Evolutionary conservation across 2,329 filamentous ascomycete genomes (phyloP).

Genomic region (Phoma herbarum): DNA sequence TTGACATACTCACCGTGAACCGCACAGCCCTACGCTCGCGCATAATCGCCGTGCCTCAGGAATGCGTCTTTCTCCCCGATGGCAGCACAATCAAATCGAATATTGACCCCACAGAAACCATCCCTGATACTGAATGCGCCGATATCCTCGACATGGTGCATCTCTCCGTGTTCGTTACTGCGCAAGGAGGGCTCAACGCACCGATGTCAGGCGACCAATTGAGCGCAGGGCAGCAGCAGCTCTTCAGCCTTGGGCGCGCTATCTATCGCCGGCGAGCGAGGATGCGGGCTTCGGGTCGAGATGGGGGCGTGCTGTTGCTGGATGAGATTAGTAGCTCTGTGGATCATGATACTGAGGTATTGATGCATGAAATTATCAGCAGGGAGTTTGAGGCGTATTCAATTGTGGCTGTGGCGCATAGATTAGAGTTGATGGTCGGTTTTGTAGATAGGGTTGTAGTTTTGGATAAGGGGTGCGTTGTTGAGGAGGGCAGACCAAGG

Average conservation of each 20-base stretch:
- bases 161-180: background rate
- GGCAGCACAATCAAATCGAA: background rate
- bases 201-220: background rate
- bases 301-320: background rate
- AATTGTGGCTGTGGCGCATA: background rate
- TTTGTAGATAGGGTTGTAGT: background rate
- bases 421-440: background rate
- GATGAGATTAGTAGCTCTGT: background rate
- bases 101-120: background rate
- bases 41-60: background rate
- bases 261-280: background rate
- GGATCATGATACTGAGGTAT: background rate
- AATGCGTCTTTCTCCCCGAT: background rate
- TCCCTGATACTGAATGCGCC: background rate
- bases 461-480: background rate
- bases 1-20: background rate
- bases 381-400: background rate
- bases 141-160: background rate
- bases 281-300: background rate
- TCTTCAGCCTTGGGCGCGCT: background rate
- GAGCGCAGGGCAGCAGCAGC: background rate
- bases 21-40: background rate
- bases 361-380: background rate
- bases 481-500: background rate
- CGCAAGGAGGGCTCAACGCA: background rate